Percentiles rank a stretch among this genome's conserved stretches.
These are phyloP conservation scores for Trichosporon coremiiforme DNA, from an alignment of 1,284 basidiomycete species.

Conservation along the genomic window DNA sequence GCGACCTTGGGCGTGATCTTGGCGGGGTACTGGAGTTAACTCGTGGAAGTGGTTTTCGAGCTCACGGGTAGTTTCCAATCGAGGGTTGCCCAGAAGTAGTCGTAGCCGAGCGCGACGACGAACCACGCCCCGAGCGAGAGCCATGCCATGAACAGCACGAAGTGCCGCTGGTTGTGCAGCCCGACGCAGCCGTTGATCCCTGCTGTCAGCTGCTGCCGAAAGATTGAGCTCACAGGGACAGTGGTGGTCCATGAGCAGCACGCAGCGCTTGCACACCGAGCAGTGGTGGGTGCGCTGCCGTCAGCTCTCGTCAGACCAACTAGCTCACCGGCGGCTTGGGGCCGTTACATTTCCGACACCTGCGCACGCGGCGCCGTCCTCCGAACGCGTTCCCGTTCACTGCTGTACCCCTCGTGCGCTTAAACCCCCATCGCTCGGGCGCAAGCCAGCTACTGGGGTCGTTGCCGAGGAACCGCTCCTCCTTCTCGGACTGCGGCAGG, in stretches of 20 bases:
- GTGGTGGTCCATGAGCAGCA: constrained; percentile 93
- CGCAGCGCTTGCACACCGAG: constrained; percentile 85
- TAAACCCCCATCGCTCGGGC: constrained; percentile 42
- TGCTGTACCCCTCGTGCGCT: neutral
- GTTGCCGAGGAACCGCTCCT: constrained; percentile 39
- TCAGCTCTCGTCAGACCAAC: no score
- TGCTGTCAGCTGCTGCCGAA: constrained; percentile 44
- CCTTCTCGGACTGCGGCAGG: constrained; percentile 32
- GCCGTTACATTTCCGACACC: constrained; percentile 69
- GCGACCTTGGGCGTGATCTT: constrained; percentile 65
- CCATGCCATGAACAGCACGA: constrained; percentile 86
- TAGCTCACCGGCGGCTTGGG: constrained; percentile 77
- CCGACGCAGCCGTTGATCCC: constrained; percentile 99
- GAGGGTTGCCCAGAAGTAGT: constrained; percentile 63
- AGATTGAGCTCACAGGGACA: constrained; percentile 70
- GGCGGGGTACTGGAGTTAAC: constrained; percentile 56
- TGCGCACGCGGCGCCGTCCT: constrained; percentile 54
- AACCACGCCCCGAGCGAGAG: constrained; percentile 66
- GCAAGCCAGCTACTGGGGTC: constrained; percentile 35
- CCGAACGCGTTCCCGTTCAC: neutral
- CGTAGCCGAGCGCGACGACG: constrained; percentile 65
- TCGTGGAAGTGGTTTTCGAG: no score
- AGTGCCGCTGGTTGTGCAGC: constrained; percentile 91
- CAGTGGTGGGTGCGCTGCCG: constrained; percentile 90
- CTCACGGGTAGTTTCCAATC: constrained; percentile 61